Evolutionary conservation across 2,329 filamentous ascomycete species (phyloP).

Genomic region (Rhytidhysteron rufulum): DNA sequence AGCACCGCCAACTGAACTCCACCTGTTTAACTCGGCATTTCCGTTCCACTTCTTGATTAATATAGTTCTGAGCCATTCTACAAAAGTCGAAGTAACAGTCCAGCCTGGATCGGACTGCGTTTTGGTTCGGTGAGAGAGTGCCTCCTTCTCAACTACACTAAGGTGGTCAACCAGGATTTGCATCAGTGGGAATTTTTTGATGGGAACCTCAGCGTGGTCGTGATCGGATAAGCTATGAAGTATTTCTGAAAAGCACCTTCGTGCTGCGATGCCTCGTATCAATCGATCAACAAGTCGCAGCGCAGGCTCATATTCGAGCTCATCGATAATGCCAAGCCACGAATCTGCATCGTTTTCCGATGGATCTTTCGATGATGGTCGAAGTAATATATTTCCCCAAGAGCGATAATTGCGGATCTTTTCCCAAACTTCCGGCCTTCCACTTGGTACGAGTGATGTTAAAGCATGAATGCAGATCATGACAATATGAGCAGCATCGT

Average conservation of each 20-base stretch:
- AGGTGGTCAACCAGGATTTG: slow-evolving; percentile 23
- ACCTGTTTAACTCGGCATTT: slow-evolving; percentile 63
- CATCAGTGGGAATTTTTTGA: slow-evolving; percentile 8
- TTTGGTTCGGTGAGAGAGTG: slow-evolving; percentile 18
- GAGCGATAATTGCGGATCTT: slow-evolving; percentile 35
- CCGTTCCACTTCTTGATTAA: slow-evolving; percentile 81
- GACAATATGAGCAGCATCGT: slow-evolving; percentile 38
- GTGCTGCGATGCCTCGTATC: slow-evolving; percentile 46
- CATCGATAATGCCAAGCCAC: slow-evolving; percentile 36
- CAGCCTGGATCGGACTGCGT: slow-evolving; percentile 27
- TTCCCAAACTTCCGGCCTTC: slow-evolving; percentile 28
- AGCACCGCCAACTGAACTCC: slow-evolving; percentile 71
- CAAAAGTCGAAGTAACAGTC: slow-evolving; percentile 33
- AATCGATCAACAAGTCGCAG: slow-evolving; percentile 49
- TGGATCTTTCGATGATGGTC: slow-evolving; percentile 10
- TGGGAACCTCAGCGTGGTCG: slow-evolving; percentile 1
- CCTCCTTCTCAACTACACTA: slow-evolving; percentile 15
- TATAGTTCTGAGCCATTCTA: slow-evolving; percentile 72
- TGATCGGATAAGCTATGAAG: slow-evolving; percentile 25
- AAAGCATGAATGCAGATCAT: slow-evolving; percentile 40
- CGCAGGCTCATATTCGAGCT: slow-evolving; percentile 50
- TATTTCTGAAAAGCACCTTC: slow-evolving; percentile 48
- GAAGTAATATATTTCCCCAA: slow-evolving; percentile 34
- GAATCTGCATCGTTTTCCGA: slow-evolving; percentile 13
- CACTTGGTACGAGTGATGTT: slow-evolving; percentile 28